phyloP scores from a whole-genome alignment of 345 rosid genomes.

The Aquilaria malaccensis region DNA sequence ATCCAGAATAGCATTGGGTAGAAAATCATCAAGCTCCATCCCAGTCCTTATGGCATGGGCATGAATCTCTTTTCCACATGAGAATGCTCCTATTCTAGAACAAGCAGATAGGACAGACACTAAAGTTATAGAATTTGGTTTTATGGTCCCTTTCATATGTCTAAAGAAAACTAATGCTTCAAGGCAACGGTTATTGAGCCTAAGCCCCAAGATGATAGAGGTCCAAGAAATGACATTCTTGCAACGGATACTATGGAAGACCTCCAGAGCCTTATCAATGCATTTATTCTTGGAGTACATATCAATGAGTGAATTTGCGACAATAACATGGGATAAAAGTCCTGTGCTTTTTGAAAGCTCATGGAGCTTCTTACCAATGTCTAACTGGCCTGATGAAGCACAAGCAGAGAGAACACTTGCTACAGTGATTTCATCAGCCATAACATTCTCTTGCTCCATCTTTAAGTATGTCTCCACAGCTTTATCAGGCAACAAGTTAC shows the following conservation, averaged over 20 bases:
- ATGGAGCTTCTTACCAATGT: constrained; percentile 53
- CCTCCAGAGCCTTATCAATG: constrained; percentile 54
- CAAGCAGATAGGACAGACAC: constrained; percentile 72
- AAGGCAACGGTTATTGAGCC: constrained; percentile 64
- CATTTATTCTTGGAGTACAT: constrained; percentile 83
- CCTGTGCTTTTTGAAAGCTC: constrained; percentile 49
- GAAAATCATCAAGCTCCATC: constrained; percentile 45
- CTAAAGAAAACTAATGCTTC: constrained; percentile 69
- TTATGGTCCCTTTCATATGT: constrained; percentile 47
- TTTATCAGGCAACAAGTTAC: constrained; percentile 39
- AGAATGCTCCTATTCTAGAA: constrained; percentile 73
- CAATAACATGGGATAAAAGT: constrained; percentile 42
- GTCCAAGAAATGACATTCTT: constrained; percentile 91
- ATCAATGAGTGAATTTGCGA: constrained; percentile 64
- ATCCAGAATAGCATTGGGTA: constrained; percentile 65
- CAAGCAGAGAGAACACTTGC: constrained; percentile 66
- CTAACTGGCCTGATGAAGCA: constrained; percentile 50
- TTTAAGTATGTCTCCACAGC: constrained; percentile 45
- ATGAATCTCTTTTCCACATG: constrained; percentile 80
- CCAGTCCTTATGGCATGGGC: constrained; percentile 55
- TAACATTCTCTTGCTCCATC: constrained; percentile 49
- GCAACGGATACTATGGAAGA: constrained; percentile 49
- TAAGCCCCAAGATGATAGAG: constrained; percentile 59
- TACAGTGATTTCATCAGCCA: constrained; percentile 63
- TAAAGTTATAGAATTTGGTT: constrained; percentile 63